Evolutionary conservation across 2,329 filamentous ascomycete species (phyloP).

Genomic region (Chaetomiaceae sp.): DNA sequence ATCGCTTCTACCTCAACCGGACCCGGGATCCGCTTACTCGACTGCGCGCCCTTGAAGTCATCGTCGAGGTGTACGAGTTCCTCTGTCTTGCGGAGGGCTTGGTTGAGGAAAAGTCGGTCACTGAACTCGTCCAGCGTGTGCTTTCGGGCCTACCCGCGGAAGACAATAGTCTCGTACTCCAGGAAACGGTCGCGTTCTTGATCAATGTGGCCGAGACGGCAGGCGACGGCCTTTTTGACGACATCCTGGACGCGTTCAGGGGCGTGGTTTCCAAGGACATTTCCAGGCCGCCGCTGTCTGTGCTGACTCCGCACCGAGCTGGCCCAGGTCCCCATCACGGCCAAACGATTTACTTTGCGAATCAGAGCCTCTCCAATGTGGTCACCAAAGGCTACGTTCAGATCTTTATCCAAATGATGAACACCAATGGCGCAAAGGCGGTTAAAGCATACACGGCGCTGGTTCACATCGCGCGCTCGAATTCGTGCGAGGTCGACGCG

Average conservation of each 20-base stretch:
- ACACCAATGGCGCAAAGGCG: slow-evolving; percentile 61
- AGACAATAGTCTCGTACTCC: slow-evolving; percentile 59
- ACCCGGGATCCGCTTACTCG: slow-evolving; percentile 58
- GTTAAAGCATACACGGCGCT: slow-evolving; percentile 58
- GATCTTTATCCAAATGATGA: slow-evolving; percentile 72
- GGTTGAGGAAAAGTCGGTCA: slow-evolving; percentile 53
- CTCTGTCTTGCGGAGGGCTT: slow-evolving; percentile 56
- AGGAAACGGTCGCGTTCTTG: slow-evolving; percentile 61
- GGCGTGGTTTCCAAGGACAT: slow-evolving; percentile 48
- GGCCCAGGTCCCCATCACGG: slow-evolving; percentile 25
- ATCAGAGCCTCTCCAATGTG: slow-evolving; percentile 62
- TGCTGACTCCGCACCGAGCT: slow-evolving; percentile 27
- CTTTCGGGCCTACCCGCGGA: slow-evolving; percentile 59
- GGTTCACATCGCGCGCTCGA: slow-evolving; percentile 58
- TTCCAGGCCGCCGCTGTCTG: slow-evolving; percentile 39
- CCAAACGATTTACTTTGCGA: slow-evolving; percentile 27
- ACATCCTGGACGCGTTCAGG: slow-evolving; percentile 50
- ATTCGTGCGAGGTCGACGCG: slow-evolving; percentile 60
- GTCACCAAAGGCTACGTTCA: slow-evolving; percentile 66
- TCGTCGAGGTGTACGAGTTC: slow-evolving; percentile 57
- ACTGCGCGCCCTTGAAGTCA: slow-evolving; percentile 55
- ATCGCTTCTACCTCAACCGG: slow-evolving; percentile 60
- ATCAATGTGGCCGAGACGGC: slow-evolving; percentile 60
- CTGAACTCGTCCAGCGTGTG: slow-evolving; percentile 56
- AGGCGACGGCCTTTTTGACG: slow-evolving; percentile 54